Conservation (phyloP, 139 green algal genomes). For the Chlorella sp. region DNA sequence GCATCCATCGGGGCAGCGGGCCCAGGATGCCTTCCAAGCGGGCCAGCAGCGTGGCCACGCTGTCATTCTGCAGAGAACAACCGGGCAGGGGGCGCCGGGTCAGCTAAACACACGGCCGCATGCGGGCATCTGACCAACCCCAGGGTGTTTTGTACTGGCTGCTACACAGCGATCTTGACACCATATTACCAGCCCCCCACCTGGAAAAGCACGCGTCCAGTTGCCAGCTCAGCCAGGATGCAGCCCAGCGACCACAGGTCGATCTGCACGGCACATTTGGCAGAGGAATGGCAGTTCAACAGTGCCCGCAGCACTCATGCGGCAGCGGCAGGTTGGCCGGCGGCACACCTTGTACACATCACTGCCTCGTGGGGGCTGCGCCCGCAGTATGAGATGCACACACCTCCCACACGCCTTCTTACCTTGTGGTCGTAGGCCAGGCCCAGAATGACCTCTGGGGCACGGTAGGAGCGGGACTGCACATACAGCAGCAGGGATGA, state of each 20-base stretch:
- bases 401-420: slow-evolving; percentile 85
- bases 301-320: no score
- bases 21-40: slow-evolving; percentile 92
- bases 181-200: slow-evolving; percentile 31
- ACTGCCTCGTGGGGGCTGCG: no score
- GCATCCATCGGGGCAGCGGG: slow-evolving; percentile 80
- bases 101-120: no score
- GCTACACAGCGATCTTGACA: no score
- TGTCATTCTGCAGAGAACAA: slow-evolving; percentile 79
- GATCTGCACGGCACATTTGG: slow-evolving; percentile 50
- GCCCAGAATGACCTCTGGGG: slow-evolving; percentile 96
- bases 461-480: slow-evolving; percentile 93
- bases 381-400: slow-evolving; percentile 51
- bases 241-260: slow-evolving; percentile 97
- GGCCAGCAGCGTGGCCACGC: slow-evolving; percentile 85
- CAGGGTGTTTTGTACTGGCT: no score
- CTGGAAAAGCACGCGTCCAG: slow-evolving; percentile 90
- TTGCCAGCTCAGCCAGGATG: slow-evolving; percentile 95
- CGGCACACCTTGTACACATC: no score
- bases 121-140: no score
- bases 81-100: no score
- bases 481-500: slow-evolving; percentile 42
- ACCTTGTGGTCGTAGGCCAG: slow-evolving; percentile 90
- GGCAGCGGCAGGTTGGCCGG: no score
- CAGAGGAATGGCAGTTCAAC: no score